Conservation (phyloP, 148 eudicot genomes). For the Salicornia ramosissima region DNA sequence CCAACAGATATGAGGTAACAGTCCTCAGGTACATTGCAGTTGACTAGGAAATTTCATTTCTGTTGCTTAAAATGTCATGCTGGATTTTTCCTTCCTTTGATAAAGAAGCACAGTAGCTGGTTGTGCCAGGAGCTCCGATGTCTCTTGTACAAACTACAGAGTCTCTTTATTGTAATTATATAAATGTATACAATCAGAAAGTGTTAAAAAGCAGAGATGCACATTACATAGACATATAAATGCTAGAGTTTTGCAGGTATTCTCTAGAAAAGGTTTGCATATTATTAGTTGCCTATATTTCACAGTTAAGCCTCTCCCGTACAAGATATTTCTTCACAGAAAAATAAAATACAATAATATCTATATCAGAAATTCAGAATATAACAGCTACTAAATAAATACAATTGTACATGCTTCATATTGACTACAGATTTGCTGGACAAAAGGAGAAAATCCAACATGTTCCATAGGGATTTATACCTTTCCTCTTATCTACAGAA, state of each 20-base stretch:
- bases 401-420: background rate
- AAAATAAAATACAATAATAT: background rate
- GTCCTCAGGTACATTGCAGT: slow-evolving; percentile 12
- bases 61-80: slow-evolving; percentile 12
- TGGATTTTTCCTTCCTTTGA: slow-evolving; percentile 16
- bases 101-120: slow-evolving; percentile 18
- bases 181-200: slow-evolving; percentile 23
- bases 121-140: slow-evolving; percentile 23
- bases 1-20: slow-evolving; percentile 30
- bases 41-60: slow-evolving; percentile 5
- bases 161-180: slow-evolving; percentile 23
- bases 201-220: slow-evolving; percentile 12
- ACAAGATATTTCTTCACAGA: background rate
- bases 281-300: slow-evolving; percentile 6
- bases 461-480: background rate
- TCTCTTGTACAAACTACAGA: slow-evolving; percentile 24
- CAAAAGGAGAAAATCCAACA: background rate
- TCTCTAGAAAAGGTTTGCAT: slow-evolving; percentile 3
- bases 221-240: slow-evolving; percentile 18
- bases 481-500: background rate
- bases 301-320: background rate
- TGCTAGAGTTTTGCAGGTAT: slow-evolving; percentile 9
- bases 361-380: background rate
- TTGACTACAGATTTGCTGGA: background rate
- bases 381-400: background rate